These are phyloP conservation scores for Posidonia oceanica DNA, from an alignment of 116 monocot species.

Conservation along the genomic window DNA sequence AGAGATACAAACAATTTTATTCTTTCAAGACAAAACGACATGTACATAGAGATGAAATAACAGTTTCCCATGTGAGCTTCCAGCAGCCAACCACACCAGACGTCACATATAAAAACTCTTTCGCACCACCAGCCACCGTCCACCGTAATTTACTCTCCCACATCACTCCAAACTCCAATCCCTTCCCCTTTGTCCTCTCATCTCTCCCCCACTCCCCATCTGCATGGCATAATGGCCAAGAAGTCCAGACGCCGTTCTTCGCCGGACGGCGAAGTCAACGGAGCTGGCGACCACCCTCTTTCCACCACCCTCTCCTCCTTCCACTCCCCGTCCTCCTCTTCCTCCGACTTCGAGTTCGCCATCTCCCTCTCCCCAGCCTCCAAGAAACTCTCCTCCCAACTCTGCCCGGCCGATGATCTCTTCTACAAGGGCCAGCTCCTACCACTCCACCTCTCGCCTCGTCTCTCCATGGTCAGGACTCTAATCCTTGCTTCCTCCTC, in stretches of 20 bases:
- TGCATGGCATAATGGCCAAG: background rate
- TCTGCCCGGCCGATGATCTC: slow-evolving; percentile 85
- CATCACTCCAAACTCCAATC: background rate
- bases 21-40: too few relatives aligned
- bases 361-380: slow-evolving; percentile 58
- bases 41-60: too few relatives aligned
- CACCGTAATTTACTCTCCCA: too few relatives aligned
- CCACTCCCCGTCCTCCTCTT: slow-evolving; percentile 2
- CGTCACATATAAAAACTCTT: too few relatives aligned
- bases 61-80: too few relatives aligned
- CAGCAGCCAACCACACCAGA: too few relatives aligned
- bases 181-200: too few relatives aligned
- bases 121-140: too few relatives aligned
- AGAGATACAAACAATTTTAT: too few relatives aligned
- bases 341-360: slow-evolving; percentile 50
- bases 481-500: slow-evolving; percentile 55
- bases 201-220: background rate
- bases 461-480: slow-evolving; percentile 68
- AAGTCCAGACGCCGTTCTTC: background rate
- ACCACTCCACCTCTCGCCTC: slow-evolving; percentile 80
- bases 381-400: slow-evolving; percentile 7
- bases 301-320: background rate
- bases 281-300: background rate
- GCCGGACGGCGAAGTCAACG: background rate
- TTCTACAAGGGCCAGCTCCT: slow-evolving; percentile 96